These are phyloP conservation scores for Chrysochromulina parva DNA, from an alignment of 78 protist species.

Conservation along the genomic window DNA sequence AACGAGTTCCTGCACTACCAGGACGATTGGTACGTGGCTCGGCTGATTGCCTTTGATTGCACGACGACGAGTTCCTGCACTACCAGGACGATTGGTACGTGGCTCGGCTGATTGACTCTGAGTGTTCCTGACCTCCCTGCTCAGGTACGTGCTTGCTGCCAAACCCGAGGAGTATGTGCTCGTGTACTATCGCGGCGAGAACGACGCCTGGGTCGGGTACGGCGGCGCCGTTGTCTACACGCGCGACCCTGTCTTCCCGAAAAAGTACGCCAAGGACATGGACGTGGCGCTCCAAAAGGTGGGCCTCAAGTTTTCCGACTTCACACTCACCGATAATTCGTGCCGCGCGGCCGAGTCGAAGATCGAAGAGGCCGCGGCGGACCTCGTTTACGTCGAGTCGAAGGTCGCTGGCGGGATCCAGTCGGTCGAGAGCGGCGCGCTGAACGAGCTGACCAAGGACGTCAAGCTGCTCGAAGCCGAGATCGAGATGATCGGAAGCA, in stretches of 20 bases:
- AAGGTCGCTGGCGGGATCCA: neutral
- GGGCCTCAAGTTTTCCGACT: neutral
- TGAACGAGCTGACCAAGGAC: neutral
- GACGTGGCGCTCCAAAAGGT: too few relatives aligned
- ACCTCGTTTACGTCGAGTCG: neutral
- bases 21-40: neutral
- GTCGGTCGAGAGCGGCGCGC: neutral
- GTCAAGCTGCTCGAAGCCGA: neutral
- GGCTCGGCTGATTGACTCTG: neutral
- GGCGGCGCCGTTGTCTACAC: slow-evolving; percentile 27
- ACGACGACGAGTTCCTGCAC: neutral
- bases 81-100: neutral
- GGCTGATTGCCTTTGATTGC: neutral
- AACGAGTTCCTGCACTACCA: slow-evolving; percentile 30
- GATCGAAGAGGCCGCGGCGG: neutral
- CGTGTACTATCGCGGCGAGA: neutral
- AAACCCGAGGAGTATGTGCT: neutral
- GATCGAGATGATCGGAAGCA: neutral
- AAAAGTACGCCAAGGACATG: neutral
- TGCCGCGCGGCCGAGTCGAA: neutral
- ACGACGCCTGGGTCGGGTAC: slow-evolving; percentile 26
- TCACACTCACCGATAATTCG: neutral
- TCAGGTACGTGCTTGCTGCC: neutral
- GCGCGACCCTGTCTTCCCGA: neutral
- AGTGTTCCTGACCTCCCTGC: neutral